These are phyloP conservation scores for Aspergillus proliferans DNA, from an alignment of 2,329 filamentous ascomycete genomes.

Conservation along the genomic window DNA sequence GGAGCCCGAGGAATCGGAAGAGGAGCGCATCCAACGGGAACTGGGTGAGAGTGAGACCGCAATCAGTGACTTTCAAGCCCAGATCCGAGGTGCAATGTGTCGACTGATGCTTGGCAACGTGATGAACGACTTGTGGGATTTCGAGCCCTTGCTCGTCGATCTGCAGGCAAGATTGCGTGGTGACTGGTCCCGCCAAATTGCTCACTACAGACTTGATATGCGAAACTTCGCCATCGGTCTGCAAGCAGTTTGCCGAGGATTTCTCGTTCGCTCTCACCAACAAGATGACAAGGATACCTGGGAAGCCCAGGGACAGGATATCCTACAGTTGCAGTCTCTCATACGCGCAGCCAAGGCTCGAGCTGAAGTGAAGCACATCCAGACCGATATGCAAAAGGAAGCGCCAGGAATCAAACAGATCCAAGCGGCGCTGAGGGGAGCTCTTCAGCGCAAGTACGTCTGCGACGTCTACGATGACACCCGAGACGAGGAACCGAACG, in stretches of 20 bases:
- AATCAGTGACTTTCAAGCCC: constrained; percentile 77
- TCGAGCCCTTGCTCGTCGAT: constrained; percentile 69
- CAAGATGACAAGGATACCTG: constrained; percentile 63
- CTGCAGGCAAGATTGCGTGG: constrained; percentile 83
- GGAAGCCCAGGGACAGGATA: constrained; percentile 62
- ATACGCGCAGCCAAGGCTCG: constrained; percentile 53
- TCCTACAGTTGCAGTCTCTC: constrained; percentile 76
- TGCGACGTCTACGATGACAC: constrained; percentile 54
- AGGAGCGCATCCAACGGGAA: constrained; percentile 79
- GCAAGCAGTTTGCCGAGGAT: constrained; percentile 73
- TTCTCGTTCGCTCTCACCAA: constrained; percentile 62
- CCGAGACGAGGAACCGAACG: constrained; percentile 57
- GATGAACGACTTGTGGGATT: constrained; percentile 88
- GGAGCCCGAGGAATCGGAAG: constrained; percentile 80
- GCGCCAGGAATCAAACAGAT: constrained; percentile 42
- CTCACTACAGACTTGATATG: constrained; percentile 78
- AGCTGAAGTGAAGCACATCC: constrained; percentile 37
- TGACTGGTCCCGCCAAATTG: constrained; percentile 77
- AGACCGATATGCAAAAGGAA: constrained; percentile 32
- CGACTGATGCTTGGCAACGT: constrained; percentile 69
- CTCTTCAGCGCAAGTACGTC: constrained; percentile 36
- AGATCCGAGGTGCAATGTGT: constrained; percentile 73
- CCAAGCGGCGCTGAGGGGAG: constrained; percentile 52
- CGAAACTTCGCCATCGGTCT: constrained; percentile 69
- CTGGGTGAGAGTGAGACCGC: constrained; percentile 66